Evolutionary conservation across 192 early-diverging fungal species (phyloP).

Genomic region (Neocallimastix lanati): DNA sequence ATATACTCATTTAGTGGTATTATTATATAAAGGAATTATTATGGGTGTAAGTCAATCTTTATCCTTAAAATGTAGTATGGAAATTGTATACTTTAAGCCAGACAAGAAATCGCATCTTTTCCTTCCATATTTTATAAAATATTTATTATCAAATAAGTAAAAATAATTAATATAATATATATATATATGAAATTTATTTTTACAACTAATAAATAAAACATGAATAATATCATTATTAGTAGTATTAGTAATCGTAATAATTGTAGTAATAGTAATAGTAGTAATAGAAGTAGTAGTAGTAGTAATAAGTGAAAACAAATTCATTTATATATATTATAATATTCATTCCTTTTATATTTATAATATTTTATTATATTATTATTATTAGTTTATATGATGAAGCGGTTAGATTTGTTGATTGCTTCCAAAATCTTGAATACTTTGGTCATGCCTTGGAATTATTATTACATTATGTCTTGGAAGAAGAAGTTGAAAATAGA

Average conservation of each 20-base stretch:
- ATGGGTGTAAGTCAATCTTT: constrained; percentile 56
- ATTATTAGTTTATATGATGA: constrained; percentile 25
- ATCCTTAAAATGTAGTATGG: constrained; percentile 26
- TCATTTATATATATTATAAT: too few species aligned
- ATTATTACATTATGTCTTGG: constrained; percentile 68
- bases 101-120: constrained; percentile 64
- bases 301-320: too few species aligned
- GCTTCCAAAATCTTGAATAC: constrained; percentile 60
- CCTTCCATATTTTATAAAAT: constrained; percentile 43
- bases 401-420: constrained; percentile 43
- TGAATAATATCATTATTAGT: too few species aligned
- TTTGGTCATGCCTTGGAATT: constrained; percentile 88
- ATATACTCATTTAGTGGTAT: constrained; percentile 40
- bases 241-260: too few species aligned
- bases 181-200: too few species aligned
- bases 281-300: too few species aligned
- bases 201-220: too few species aligned
- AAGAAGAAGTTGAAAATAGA: constrained; percentile 52
- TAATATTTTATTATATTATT: background rate
- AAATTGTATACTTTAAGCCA: constrained; percentile 37
- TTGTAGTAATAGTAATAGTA: too few species aligned
- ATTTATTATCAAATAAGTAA: constrained; percentile 31
- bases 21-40: constrained; percentile 50
- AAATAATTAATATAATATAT: too few species aligned
- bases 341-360: background rate